Conservation (phyloP, 345 rosid species). For the Corymbia maculata region DNA sequence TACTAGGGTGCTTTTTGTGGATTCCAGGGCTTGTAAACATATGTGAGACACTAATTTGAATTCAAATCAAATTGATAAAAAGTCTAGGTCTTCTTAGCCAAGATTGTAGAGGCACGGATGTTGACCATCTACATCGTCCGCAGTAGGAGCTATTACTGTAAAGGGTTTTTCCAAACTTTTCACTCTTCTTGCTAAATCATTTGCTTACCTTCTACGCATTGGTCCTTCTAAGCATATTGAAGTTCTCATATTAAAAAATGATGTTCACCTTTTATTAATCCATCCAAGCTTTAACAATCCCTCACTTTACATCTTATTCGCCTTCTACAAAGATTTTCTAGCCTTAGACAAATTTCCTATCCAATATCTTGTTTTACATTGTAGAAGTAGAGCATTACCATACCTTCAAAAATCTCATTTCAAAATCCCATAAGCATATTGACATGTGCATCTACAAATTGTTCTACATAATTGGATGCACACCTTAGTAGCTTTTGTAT, state of each 20-base stretch:
- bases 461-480: too few species aligned
- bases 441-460: too few species aligned
- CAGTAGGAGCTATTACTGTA: not conserved
- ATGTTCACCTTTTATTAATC: not conserved
- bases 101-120: not conserved
- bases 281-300: too few species aligned
- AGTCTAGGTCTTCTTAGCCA: not conserved
- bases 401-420: too few species aligned
- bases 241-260: not conserved
- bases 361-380: not conserved
- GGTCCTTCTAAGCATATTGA: not conserved
- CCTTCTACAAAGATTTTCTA: not conserved
- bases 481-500: too few species aligned
- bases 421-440: too few species aligned
- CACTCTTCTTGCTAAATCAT: not conserved
- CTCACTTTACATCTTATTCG: too few species aligned
- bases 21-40: not conserved
- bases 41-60: not conserved
- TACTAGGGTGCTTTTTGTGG: not conserved
- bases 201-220: not conserved
- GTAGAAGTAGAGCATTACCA: too few species aligned
- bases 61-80: too few species aligned
- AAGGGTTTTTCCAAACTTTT: not conserved
- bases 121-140: not conserved
- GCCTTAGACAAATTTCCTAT: not conserved